Evolutionary conservation across 163 green algal genomes (phyloP).

Genomic region (Chlamydomonas reinhardtii): DNA sequence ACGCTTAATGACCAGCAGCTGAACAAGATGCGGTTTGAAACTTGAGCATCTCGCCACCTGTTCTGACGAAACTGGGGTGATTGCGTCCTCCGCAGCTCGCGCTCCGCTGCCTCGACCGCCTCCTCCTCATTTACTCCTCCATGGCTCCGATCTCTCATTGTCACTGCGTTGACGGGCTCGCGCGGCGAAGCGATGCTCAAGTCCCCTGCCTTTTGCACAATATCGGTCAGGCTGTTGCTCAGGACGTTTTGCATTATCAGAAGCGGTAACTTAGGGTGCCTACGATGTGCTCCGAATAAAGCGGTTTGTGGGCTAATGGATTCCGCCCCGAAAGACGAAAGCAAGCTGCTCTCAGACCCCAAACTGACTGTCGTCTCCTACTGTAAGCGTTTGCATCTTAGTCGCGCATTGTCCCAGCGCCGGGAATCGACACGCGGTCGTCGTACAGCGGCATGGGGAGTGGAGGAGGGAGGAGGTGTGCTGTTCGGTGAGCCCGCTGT

Average conservation of each 20-base stretch:
- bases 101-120: neutral
- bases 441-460: too few species aligned
- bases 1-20: too few species aligned
- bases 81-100: neutral
- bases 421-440: too few species aligned
- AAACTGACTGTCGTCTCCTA: too few species aligned
- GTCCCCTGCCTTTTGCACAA: neutral
- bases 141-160: slow-evolving; percentile 37
- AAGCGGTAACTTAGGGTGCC: neutral
- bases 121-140: neutral
- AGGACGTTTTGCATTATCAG: neutral
- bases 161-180: neutral
- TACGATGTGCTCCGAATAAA: neutral
- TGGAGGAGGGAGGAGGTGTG: too few species aligned
- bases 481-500: too few species aligned
- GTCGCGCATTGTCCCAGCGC: too few species aligned
- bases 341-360: too few species aligned
- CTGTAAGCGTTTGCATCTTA: too few species aligned
- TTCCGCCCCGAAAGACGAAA: too few species aligned
- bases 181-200: neutral
- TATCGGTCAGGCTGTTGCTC: slow-evolving; percentile 21
- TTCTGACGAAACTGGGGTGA: slow-evolving; percentile 36
- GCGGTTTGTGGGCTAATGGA: too few species aligned
- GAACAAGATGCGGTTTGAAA: neutral
- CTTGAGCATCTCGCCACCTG: neutral